phyloP scores from a whole-genome alignment of 371 early-diverging fungal species.

The Mucor sp. region DNA sequence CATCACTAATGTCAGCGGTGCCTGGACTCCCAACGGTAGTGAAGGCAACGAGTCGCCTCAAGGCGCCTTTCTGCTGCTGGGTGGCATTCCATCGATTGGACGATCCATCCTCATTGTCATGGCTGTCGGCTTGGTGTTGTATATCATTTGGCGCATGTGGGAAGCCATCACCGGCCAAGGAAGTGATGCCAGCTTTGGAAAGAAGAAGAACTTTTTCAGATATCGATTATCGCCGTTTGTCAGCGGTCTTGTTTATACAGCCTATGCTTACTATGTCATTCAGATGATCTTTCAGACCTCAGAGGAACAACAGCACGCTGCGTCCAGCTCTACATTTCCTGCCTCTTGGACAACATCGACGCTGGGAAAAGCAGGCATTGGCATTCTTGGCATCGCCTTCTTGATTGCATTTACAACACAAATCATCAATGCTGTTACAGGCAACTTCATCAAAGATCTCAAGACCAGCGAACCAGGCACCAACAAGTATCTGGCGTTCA shows the following conservation, averaged over 20 bases:
- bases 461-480: slow-evolving; percentile 36
- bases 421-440: slow-evolving; percentile 42
- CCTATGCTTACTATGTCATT: slow-evolving; percentile 47
- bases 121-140: slow-evolving; percentile 45
- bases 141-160: slow-evolving; percentile 53
- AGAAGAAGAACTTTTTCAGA: slow-evolving; percentile 47
- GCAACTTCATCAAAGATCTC: slow-evolving; percentile 42
- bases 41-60: slow-evolving; percentile 49
- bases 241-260: slow-evolving; percentile 44
- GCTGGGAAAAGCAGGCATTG: slow-evolving; percentile 43
- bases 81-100: slow-evolving; percentile 44
- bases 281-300: slow-evolving; percentile 44
- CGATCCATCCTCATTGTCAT: slow-evolving; percentile 42
- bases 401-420: slow-evolving; percentile 50
- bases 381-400: slow-evolving; percentile 42
- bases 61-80: slow-evolving; percentile 49
- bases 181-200: slow-evolving; percentile 36
- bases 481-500: slow-evolving; percentile 32
- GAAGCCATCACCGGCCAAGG: slow-evolving; percentile 53
- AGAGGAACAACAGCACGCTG: slow-evolving; percentile 36
- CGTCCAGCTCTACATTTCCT: slow-evolving; percentile 46
- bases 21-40: slow-evolving; percentile 45
- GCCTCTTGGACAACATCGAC: slow-evolving; percentile 35
- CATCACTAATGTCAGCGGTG: slow-evolving; percentile 40
- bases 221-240: slow-evolving; percentile 53